Evolutionary conservation across 305 asterid genomes (phyloP), one percentile per base, ranked within the genome.

Genomic region (Coffea humblotiana): DNA sequence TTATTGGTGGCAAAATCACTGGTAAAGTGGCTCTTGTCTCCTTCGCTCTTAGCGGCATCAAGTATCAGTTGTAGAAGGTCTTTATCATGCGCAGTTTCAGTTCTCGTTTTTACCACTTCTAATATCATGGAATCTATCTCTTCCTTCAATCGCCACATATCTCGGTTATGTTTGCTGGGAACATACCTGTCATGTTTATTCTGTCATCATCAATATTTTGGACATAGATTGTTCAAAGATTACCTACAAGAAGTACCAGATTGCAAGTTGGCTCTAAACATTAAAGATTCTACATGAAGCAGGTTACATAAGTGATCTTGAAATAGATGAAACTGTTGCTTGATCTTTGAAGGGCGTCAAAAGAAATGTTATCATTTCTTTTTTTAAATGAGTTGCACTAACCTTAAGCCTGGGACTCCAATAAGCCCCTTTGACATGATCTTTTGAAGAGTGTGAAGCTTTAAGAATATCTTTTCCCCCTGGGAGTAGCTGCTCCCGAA

Each of bases 331-430:
- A 68, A 68, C 72, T 68, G 16, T 37, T 16, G 21, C 43, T 35
- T 8, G 29, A 47, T 67, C 10, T 13, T 68, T 18, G 51, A 19
- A 23, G 19, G 63, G 9, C 19, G 19, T 40, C 19, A 14, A 48
- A 68, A 37, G 12, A 35, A 68, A 16, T 45, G 15, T 16, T 32
- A 5, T 29, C 60, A 29, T 21, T 27, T 16, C 37, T 49, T 9
- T 54, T 37, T 7, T 3, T 2, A 3, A 3, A 29, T 29, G 43
- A 54, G 51, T 72, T 64, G 10, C 37, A 40, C 29, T 69, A 89
- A 92, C 98, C 97, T 92, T 79, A 84, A 77, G 70, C 94, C 97
- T 12, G 94, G 97, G 84, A 92, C 85, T 67, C 97, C 96, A 72
- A 92, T 72, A 75, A 23, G 82, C 60, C 85, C 86, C 64, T 78